phyloP scores from a whole-genome alignment of 2,329 filamentous ascomycete species.

The Aureobasidium pullulans region DNA sequence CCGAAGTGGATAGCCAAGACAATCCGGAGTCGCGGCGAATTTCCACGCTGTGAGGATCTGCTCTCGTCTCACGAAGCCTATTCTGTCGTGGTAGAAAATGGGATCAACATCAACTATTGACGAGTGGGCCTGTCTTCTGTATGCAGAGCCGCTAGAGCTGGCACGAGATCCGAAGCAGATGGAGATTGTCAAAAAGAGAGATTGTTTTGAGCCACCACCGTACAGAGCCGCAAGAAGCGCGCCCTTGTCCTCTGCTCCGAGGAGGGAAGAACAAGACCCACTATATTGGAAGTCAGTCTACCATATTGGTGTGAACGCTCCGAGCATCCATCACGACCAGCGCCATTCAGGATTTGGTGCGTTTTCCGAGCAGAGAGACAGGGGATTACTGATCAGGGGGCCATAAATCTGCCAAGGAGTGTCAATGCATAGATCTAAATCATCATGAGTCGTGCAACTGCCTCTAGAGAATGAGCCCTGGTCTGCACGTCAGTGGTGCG shows the following conservation, averaged over 20 bases:
- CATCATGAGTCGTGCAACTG: conserved; percentile 12
- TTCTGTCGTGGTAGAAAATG: background rate
- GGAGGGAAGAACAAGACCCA: background rate
- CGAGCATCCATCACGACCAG: background rate
- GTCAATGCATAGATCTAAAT: background rate
- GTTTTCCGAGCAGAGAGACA: background rate
- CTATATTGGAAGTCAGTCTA: background rate
- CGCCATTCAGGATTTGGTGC: background rate
- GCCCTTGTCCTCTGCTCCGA: background rate
- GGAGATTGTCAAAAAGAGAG: background rate
- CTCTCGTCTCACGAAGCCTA: background rate
- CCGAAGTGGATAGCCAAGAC: no score
- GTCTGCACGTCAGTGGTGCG: conserved; percentile 13
- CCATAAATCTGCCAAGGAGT: background rate
- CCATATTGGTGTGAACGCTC: background rate
- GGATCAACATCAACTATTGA: conserved; percentile 6
- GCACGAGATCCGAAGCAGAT: conserved; percentile 10
- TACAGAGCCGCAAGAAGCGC: background rate
- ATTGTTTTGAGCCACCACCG: background rate
- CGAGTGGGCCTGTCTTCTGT: background rate
- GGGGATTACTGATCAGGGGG: conserved; percentile 9
- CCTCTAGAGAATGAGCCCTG: conserved; percentile 1
- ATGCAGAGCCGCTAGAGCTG: conserved; percentile 5
- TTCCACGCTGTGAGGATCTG: background rate
- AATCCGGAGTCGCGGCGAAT: background rate